Evolutionary conservation across 805 yeast genomes (phyloP).

Genomic region (Saccharomycopsis sp.): DNA sequence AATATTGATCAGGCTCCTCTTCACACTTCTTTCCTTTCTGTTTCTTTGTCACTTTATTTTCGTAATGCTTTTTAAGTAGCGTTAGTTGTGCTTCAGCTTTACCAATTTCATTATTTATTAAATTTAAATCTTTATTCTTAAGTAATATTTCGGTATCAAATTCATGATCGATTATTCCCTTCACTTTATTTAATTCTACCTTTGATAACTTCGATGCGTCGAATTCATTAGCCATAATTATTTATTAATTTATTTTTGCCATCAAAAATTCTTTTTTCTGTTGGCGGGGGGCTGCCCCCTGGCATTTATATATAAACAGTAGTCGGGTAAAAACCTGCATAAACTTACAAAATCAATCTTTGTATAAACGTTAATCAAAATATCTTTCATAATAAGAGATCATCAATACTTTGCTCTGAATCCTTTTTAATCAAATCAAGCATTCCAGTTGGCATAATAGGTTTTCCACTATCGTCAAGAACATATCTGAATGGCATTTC

Average conservation of each 20-base stretch:
- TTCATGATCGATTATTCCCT: slow-evolving; percentile 19
- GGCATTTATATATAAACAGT: too few species aligned
- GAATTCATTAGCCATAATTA: too few species aligned
- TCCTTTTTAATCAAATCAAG: slow-evolving; percentile 76
- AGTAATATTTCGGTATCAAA: slow-evolving; percentile 50
- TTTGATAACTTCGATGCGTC: too few species aligned
- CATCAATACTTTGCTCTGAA: slow-evolving; percentile 76
- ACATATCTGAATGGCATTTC: slow-evolving; percentile 98
- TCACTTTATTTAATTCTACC: slow-evolving; percentile 11
- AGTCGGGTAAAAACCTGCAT: too few species aligned
- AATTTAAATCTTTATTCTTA: slow-evolving; percentile 48
- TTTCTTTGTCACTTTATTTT: not conserved
- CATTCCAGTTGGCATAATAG: slow-evolving; percentile 92
- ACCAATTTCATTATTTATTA: slow-evolving; percentile 46
- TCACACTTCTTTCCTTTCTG: slow-evolving; percentile 30
- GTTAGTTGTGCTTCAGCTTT: slow-evolving; percentile 54
- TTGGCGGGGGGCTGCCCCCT: too few species aligned
- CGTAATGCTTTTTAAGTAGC: slow-evolving; percentile 35
- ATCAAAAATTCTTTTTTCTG: too few species aligned
- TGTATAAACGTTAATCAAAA: not conserved
- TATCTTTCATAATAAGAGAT: slow-evolving; percentile 25
- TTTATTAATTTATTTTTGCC: too few species aligned
- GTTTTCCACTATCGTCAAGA: slow-evolving; percentile 52
- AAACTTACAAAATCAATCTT: not conserved
- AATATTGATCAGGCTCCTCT: slow-evolving; percentile 35